Evolutionary conservation across 768 basidiomycete genomes (phyloP).

Genomic region (Pseudohyphozyma bogoriensis): DNA sequence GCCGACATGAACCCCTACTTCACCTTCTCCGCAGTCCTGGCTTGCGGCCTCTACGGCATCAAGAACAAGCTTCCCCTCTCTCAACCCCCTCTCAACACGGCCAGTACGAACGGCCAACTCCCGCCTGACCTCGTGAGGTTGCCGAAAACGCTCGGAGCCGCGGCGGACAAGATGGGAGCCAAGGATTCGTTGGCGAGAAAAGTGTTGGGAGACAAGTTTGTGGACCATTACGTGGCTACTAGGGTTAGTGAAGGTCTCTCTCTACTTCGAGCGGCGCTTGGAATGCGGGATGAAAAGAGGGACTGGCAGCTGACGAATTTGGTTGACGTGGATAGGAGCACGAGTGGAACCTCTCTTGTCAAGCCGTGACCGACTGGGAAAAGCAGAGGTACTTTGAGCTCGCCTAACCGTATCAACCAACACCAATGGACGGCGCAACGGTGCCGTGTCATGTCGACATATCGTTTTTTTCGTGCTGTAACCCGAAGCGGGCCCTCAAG

Average conservation of each 20-base stretch:
- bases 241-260: slow-evolving; percentile 76
- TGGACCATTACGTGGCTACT: slow-evolving; percentile 93
- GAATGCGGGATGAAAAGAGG: slow-evolving; percentile 78
- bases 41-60: slow-evolving; percentile 72
- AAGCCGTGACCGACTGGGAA: slow-evolving; percentile 29
- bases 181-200: slow-evolving; percentile 72
- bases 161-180: slow-evolving; percentile 69
- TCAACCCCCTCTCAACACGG: slow-evolving; percentile 55
- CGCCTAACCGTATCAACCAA: no score
- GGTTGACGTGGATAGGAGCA: slow-evolving; percentile 2
- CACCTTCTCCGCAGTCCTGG: slow-evolving; percentile 75
- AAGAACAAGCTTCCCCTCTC: slow-evolving; percentile 59
- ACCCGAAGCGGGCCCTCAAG: no score
- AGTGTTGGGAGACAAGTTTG: slow-evolving; percentile 67
- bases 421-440: no score
- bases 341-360: slow-evolving; percentile 19
- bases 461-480: no score
- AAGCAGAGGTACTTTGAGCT: slow-evolving; percentile 29
- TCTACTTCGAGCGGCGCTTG: no score
- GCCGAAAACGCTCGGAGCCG: slow-evolving; percentile 65
- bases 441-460: no score
- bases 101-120: slow-evolving; percentile 22
- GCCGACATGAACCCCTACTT: slow-evolving; percentile 88
- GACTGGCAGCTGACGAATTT: neutral
- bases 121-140: slow-evolving; percentile 57